Evolutionary conservation across 1,139 yeast species (phyloP), one percentile per base, ranked within the genome.

Genomic region (Meyerozyma carpophila): DNA sequence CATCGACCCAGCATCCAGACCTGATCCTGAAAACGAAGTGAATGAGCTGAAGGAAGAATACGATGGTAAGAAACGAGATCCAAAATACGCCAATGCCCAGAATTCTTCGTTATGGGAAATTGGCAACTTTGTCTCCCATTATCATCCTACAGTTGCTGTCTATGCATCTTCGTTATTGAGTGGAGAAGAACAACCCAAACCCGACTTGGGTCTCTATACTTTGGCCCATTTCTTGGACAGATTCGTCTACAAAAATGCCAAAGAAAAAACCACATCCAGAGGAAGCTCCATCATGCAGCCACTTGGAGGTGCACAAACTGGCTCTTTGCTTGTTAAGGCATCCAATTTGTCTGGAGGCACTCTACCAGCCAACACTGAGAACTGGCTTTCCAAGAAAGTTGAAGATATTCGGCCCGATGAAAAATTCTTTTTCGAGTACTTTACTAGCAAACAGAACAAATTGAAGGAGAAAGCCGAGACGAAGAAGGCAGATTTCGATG

Each of bases 261-360:
- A 88, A 67, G 85, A 82, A 57, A 87, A 84, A 65, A 73, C 82
- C 20, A 52, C 53, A 38, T 70, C 84, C 31, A 84, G 87, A 60
- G 98, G 98, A 57, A 73, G 85, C 3, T 88, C 97, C 41, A 91
- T 93, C 61, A 94, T 94, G 98, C 98, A 93, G 71, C 98, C 98
- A 41, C 73, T 94, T 50, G 94, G 96, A 41, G 98, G 98, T 47
- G 79, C 84, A 1, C 89, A 84, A 49, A 83, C 90, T n/a, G 89
- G 87, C 8, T 70, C 83, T 1, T 69, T 87, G 46, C 75, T 90
- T 51, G 90, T 90, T 11, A 82, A 76, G 53, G 79, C 89, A 24
- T 79, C 88, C 3, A 80, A 78, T 55, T 66, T 69, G 24, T 46
- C 59, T 28, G 62, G 58, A 43, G 60, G 61, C 3, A 79, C 73